These are phyloP conservation scores for Penicillium sumatraense DNA, from an alignment of 2,329 filamentous ascomycete genomes.

Conservation along the genomic window DNA sequence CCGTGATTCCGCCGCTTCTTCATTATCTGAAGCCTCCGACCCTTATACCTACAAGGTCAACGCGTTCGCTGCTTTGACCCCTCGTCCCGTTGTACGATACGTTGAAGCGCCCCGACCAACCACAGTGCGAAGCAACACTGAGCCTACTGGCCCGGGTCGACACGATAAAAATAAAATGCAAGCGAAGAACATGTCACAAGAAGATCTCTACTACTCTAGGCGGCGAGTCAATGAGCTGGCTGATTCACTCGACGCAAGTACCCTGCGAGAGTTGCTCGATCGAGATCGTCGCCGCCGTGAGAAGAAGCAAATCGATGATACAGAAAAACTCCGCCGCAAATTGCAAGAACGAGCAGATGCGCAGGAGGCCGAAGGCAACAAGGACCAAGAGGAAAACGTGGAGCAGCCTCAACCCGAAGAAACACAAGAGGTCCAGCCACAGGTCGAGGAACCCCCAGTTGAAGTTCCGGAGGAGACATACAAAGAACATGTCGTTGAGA, in stretches of 20 bases:
- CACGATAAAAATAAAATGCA: conserved; percentile 53
- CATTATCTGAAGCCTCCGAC: conserved; percentile 75
- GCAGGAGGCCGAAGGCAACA: conserved; percentile 60
- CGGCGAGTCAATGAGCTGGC: conserved; percentile 72
- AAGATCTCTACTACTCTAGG: conserved; percentile 60
- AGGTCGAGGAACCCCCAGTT: neutral
- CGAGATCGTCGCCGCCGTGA: conserved; percentile 81
- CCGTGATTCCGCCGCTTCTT: conserved; percentile 75
- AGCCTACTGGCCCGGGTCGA: conserved; percentile 53
- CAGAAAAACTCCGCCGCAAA: conserved; percentile 61
- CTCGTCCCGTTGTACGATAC: conserved; percentile 81
- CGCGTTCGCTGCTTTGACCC: conserved; percentile 77
- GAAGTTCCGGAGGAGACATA: conserved; percentile 7
- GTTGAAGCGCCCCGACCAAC: conserved; percentile 67
- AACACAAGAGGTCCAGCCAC: neutral
- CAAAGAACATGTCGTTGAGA: conserved; percentile 1
- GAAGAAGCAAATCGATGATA: conserved; percentile 72
- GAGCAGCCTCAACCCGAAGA: neutral
- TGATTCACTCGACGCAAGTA: conserved; percentile 82
- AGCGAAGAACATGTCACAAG: conserved; percentile 64
- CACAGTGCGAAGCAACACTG: conserved; percentile 47
- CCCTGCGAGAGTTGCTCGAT: conserved; percentile 86
- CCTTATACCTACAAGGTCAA: conserved; percentile 79
- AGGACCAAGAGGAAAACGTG: conserved; percentile 7
- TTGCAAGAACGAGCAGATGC: conserved; percentile 55